These are phyloP conservation scores for Tolypocladium inflatum DNA, from an alignment of 2,329 filamentous ascomycete species.

Conservation along the genomic window DNA sequence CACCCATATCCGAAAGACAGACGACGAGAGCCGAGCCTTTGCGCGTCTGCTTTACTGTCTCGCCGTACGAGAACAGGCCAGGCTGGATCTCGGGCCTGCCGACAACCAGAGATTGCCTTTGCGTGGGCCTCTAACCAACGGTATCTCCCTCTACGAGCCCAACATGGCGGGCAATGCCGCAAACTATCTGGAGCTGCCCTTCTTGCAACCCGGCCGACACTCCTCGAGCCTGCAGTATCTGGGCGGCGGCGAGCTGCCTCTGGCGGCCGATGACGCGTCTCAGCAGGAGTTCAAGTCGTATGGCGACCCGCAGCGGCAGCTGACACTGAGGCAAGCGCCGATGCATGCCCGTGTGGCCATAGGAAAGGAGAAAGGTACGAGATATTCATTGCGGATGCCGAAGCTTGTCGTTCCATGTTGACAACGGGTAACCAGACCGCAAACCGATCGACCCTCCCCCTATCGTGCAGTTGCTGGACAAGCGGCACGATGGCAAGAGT, in stretches of 20 bases:
- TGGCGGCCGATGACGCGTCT: slow-evolving; percentile 3
- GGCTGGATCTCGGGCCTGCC: not conserved
- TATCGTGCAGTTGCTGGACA: slow-evolving; percentile 57
- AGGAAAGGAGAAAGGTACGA: slow-evolving; percentile 64
- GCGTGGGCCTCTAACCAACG: not conserved
- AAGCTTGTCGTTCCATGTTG: not conserved
- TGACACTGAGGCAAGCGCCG: slow-evolving; percentile 10
- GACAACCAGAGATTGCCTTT: not conserved
- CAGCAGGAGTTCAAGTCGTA: slow-evolving; percentile 8
- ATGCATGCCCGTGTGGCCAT: slow-evolving; percentile 54
- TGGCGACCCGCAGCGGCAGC: slow-evolving; percentile 10
- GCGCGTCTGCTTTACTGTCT: not conserved
- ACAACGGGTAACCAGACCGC: slow-evolving; percentile 43
- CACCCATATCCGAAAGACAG: not conserved
- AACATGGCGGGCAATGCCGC: slow-evolving; percentile 5
- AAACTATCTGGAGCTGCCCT: slow-evolving; percentile 7
- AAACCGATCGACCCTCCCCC: slow-evolving; percentile 86
- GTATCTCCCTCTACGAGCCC: not conserved
- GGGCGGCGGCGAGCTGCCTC: slow-evolving; percentile 6
- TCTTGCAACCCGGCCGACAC: slow-evolving; percentile 4
- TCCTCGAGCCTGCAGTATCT: slow-evolving; percentile 6
- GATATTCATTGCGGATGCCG: not conserved
- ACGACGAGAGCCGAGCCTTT: not conserved
- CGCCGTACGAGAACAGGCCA: not conserved
- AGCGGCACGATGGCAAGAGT: slow-evolving; percentile 9